Conservation (phyloP, 495 filamentous ascomycete genomes). For the Penicillium steckii region DNA sequence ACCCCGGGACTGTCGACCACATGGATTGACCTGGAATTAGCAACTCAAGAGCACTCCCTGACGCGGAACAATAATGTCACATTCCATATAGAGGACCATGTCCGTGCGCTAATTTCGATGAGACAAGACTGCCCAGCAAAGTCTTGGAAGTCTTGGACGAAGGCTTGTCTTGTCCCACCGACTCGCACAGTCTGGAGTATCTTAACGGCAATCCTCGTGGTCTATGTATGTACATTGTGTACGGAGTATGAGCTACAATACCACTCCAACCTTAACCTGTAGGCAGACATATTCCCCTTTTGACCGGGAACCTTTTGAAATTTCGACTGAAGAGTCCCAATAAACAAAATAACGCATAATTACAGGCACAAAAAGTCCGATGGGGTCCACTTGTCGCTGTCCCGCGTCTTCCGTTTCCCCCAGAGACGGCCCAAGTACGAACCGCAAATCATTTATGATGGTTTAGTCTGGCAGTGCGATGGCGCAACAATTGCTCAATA, state of each 20-base stretch:
- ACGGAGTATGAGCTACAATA: no score
- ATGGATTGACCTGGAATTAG: no score
- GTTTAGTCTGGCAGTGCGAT: neutral
- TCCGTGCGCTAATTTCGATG: neutral
- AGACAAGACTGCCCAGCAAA: neutral
- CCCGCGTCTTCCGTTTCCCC: neutral
- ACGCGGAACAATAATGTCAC: neutral
- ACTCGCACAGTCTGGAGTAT: neutral
- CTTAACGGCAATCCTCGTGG: neutral
- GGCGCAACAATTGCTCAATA: neutral
- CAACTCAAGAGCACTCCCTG: neutral
- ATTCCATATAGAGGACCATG: neutral
- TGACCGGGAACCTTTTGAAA: no score
- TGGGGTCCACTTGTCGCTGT: neutral
- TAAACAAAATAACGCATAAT: neutral
- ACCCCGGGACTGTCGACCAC: neutral
- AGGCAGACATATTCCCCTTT: neutral
- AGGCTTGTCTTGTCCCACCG: neutral
- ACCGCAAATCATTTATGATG: neutral
- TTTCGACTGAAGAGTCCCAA: no score
- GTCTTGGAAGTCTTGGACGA: neutral
- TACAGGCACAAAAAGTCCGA: neutral
- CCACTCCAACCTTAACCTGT: no score
- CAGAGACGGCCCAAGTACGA: neutral
- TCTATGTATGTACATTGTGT: no score